A percentile compares a stretch with the other conserved stretches of the same genome.
phyloP scores from a whole-genome alignment of 2,329 filamentous ascomycete species.

The Raffaelea ambrosiae region DNA sequence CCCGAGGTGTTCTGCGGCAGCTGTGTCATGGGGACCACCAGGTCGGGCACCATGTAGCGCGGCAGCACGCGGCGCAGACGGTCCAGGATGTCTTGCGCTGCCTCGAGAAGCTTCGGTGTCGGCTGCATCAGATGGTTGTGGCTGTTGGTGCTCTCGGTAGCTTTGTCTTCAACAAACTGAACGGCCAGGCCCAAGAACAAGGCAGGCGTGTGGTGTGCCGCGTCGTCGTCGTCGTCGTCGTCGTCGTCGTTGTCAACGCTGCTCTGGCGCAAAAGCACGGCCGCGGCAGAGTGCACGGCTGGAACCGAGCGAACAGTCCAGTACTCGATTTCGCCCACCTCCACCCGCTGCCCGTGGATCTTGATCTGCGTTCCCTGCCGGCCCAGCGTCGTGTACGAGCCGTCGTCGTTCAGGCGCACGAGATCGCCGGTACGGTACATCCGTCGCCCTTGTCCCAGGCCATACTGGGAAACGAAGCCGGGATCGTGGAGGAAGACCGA shows the following conservation, averaged over 20 bases:
- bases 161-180: too few relatives aligned
- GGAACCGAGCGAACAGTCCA: not conserved
- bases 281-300: not conserved
- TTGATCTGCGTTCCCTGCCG: slow-evolving; percentile 55
- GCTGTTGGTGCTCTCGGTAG: too few relatives aligned
- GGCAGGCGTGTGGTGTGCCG: too few relatives aligned
- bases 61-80: not conserved
- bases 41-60: not conserved
- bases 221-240: too few relatives aligned
- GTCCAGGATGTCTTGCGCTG: too few relatives aligned
- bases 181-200: too few relatives aligned
- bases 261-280: too few relatives aligned
- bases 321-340: slow-evolving; percentile 33
- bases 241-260: too few relatives aligned
- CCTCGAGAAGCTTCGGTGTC: too few relatives aligned
- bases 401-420: slow-evolving; percentile 43
- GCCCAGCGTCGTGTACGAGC: slow-evolving; percentile 44
- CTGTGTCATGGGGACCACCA: not conserved
- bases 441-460: slow-evolving; percentile 18
- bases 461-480: slow-evolving; percentile 14
- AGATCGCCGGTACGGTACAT: slow-evolving; percentile 56
- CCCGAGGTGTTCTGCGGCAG: not conserved
- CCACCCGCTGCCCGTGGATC: slow-evolving; percentile 53
- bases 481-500: slow-evolving; percentile 18
- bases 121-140: too few relatives aligned